Conservation (phyloP, 1,284 basidiomycete species). For the Trametes sp. region DNA sequence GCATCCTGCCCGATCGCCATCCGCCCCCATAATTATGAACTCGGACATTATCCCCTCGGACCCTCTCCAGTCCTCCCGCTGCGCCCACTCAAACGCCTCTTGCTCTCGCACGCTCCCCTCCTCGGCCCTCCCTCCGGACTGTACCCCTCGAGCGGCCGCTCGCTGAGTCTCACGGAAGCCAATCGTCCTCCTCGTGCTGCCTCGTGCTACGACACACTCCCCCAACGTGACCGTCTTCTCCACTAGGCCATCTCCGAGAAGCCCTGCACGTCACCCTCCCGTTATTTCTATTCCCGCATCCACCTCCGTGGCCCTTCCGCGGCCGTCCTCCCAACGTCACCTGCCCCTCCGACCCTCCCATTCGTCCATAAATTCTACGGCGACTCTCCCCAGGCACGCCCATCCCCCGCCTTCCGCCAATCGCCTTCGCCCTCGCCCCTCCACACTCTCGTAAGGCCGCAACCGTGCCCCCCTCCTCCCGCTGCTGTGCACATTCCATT, state of each 20-base stretch:
- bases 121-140: slow-evolving; percentile 1
- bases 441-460: not conserved
- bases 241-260: slow-evolving; percentile 12
- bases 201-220: slow-evolving; percentile 15
- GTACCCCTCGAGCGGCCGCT: too few species aligned
- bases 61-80: not conserved
- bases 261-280: not conserved
- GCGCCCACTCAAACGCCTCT: not conserved
- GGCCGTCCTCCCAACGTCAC: not conserved
- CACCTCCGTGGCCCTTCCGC: slow-evolving; percentile 14
- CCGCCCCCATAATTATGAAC: slow-evolving; percentile 4
- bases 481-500: not conserved
- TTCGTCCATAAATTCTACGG: not conserved
- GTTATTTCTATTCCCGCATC: slow-evolving; percentile 2
- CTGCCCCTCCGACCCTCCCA: not conserved
- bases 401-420: not conserved
- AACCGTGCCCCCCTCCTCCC: not conserved
- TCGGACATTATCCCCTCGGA: slow-evolving; percentile 4
- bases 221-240: slow-evolving; percentile 13
- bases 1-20: not conserved
- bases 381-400: not conserved
- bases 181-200: slow-evolving; percentile 8
- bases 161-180: not conserved
- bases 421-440: not conserved
- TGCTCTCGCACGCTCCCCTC: not conserved